Evolutionary conservation across 768 basidiomycete species (phyloP).

Genomic region (Phlegmacium glaucopus): DNA sequence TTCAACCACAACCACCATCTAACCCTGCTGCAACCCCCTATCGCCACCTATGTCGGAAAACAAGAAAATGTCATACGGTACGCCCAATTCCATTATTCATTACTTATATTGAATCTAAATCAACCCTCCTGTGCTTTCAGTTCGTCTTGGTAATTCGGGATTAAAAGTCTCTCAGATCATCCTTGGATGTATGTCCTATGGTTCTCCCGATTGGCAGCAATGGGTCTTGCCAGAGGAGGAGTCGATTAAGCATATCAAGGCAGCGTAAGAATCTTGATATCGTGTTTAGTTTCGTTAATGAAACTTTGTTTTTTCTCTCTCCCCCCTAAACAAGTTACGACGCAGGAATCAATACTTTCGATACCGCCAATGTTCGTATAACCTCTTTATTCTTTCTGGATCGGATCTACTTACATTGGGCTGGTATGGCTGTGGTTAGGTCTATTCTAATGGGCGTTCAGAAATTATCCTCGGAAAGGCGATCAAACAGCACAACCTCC

Average conservation of each 20-base stretch:
- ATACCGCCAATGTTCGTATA: constrained; percentile 46
- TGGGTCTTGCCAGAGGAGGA: constrained; percentile 49
- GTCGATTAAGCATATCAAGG: constrained; percentile 50
- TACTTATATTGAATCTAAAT: neutral
- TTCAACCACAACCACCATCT: too few species aligned
- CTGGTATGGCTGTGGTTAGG: constrained; percentile 26
- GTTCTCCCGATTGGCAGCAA: constrained; percentile 45
- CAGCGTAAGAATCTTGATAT: constrained; percentile 27
- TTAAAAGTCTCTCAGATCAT: constrained; percentile 63
- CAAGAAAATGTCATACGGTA: constrained; percentile 26
- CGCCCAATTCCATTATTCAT: neutral
- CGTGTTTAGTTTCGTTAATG: neutral
- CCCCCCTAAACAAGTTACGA: constrained; percentile 39
- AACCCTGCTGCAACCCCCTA: too few species aligned
- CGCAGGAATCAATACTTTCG: constrained; percentile 62
- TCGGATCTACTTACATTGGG: too few species aligned
- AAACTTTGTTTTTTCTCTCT: neutral
- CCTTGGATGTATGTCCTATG: constrained; percentile 63
- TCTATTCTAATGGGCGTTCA: constrained; percentile 63
- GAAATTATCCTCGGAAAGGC: constrained; percentile 71
- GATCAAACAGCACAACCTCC: constrained; percentile 61
- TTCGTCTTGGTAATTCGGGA: constrained; percentile 46
- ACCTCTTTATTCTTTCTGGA: neutral
- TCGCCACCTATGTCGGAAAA: neutral
- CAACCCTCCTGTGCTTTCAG: constrained; percentile 23